Base-by-base conservation (phyloP, 768 basidiomycete genomes). In the Dendrothele bispora region DNA sequence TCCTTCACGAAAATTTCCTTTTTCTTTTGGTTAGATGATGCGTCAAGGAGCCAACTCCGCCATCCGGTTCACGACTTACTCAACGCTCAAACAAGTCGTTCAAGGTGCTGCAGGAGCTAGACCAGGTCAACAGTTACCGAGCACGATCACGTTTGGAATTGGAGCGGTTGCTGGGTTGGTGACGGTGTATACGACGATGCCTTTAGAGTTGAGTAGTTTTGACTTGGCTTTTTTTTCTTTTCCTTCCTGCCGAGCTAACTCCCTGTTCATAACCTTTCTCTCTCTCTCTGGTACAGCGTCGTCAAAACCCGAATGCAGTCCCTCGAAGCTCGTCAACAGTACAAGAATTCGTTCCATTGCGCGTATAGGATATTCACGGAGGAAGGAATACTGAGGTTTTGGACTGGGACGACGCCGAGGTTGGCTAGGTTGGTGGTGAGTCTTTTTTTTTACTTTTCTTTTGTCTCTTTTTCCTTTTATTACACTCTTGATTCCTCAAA, bases 291-390 rank as follows among this genome's bases (percentile, higher is more conserved):
- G 37, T 12, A n/a, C 55, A 95, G 93, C 61, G 94, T 98, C 25
- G 82, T 98, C 68, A 99, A 98, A 70, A 98, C 97, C 10, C 83
- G 95, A 21, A 99, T 98, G 97, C 97, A 99, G 66, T 86, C 91
- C 5, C 75, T 99, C 8, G 79, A 81, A 47, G 97, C 95, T 1
- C 75, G 80, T 8, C 68, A 74, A 20, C 86, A 93, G 50, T 99
- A 98, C 63, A 82, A 85, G 29, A 98, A 99, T 60, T 86, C 94
- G 3, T 89, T 98, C 71, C 94, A 98, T 58, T 98, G 95, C 57
- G 95, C 85, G 4, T 95, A 97, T 60, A 79, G 95, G 38, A 94
- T 98, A 61, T 84, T 92, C 54, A 92, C 86, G 0, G 95, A 98
- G 65, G 94, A 98, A 60, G 97, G 97, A 2, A 55, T 97, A 6